A percentile compares a stretch with the other conserved stretches of the same genome.
These are phyloP conservation scores for Fusarium circinatum DNA, from an alignment of 2,329 filamentous ascomycete species.

Conservation along the genomic window DNA sequence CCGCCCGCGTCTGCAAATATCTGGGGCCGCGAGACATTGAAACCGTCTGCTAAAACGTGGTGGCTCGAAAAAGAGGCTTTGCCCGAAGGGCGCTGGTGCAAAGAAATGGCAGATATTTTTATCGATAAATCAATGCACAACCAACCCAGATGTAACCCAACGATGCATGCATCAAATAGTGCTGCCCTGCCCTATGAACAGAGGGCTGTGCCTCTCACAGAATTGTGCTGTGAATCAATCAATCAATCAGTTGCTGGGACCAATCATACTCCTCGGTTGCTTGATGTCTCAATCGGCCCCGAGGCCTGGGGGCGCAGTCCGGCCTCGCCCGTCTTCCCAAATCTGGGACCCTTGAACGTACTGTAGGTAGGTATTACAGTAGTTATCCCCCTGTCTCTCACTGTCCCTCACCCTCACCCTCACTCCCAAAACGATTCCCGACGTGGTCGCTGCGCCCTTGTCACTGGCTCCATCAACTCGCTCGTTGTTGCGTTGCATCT, in stretches of 20 bases:
- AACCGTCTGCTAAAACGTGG: conserved; percentile 21
- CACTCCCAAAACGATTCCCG: conserved; percentile 14
- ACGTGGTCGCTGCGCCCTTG: conserved; percentile 22
- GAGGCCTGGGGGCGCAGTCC: conserved; percentile 40
- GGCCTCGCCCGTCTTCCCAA: conserved; percentile 36
- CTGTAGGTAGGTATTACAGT: neutral
- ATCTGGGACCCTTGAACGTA: neutral
- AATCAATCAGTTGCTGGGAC: conserved; percentile 9
- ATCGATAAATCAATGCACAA: conserved; percentile 30
- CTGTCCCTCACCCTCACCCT: neutral
- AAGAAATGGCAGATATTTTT: conserved; percentile 39
- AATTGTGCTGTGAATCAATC: neutral
- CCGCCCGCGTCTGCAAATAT: conserved; percentile 23
- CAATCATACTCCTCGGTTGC: conserved; percentile 39
- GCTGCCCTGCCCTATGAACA: conserved; percentile 13
- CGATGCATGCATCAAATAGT: conserved; percentile 7
- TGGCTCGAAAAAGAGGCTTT: conserved; percentile 19
- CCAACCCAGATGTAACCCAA: conserved; percentile 24
- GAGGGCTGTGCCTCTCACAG: conserved; percentile 27
- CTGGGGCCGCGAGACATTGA: conserved; percentile 23
- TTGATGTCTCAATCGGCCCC: conserved; percentile 38
- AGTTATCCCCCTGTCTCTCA: neutral
- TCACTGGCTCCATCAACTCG: conserved; percentile 21
- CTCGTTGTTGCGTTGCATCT: conserved; percentile 23
- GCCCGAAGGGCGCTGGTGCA: conserved; percentile 31